These are phyloP conservation scores for Sarcocystis neurona DNA, from an alignment of 169 alveolate genomes.

Conservation along the genomic window DNA sequence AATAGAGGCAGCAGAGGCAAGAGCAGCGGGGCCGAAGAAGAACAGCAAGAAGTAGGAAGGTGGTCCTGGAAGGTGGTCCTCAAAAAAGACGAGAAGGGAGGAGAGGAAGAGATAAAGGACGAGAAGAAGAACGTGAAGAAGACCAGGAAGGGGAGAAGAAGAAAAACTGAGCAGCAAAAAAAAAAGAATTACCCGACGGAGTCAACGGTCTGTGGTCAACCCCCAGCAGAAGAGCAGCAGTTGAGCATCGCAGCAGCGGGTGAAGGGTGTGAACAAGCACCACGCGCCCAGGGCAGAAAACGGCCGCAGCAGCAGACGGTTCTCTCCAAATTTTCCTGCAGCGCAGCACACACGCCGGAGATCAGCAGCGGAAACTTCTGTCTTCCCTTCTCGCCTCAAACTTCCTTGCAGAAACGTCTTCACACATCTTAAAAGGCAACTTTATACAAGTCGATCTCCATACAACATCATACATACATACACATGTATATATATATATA, in stretches of 20 bases:
- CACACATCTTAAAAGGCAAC: too few relatives aligned
- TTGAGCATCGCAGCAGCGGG: neutral
- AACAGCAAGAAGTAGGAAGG: too few relatives aligned
- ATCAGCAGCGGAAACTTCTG: too few relatives aligned
- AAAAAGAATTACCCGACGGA: slow-evolving; percentile 11
- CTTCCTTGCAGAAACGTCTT: too few relatives aligned
- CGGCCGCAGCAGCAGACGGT: slow-evolving; percentile 7
- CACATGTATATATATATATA: neutral
- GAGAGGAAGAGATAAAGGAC: too few relatives aligned
- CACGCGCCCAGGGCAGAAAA: slow-evolving; percentile 34
- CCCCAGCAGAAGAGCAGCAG: neutral
- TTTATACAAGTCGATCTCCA: too few relatives aligned
- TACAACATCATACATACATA: too few relatives aligned
- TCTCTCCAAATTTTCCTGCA: slow-evolving; percentile 31
- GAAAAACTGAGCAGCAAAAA: neutral
- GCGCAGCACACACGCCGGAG: neutral
- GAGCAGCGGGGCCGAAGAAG: too few relatives aligned
- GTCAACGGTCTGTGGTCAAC: slow-evolving; percentile 25
- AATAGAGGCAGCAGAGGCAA: too few relatives aligned
- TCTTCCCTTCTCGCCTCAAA: too few relatives aligned
- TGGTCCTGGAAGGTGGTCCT: too few relatives aligned
- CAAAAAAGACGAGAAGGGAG: too few relatives aligned
- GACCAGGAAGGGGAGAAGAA: neutral
- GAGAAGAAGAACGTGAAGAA: neutral
- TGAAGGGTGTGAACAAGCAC: slow-evolving; percentile 25